Conservation (phyloP, 176 grass and related monocot species). For the Carex kokanica region DNA sequence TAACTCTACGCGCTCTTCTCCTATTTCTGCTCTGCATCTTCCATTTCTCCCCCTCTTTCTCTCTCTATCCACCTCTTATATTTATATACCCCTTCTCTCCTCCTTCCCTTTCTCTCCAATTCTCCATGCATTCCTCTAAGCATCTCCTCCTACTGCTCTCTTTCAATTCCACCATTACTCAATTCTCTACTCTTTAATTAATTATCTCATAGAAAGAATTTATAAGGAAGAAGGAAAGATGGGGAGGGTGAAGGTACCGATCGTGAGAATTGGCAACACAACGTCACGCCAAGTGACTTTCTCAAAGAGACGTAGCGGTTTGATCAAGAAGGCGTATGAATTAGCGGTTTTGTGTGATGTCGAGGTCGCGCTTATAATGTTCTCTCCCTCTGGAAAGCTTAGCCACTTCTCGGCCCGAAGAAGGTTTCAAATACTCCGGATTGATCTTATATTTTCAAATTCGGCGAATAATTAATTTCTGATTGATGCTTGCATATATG, state of each 20-base stretch:
- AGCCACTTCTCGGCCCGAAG: slow-evolving; percentile 54
- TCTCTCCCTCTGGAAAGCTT: slow-evolving; percentile 65
- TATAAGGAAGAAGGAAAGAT: not conserved
- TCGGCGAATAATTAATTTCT: not conserved
- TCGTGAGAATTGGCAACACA: slow-evolving; percentile 63
- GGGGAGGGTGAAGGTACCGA: slow-evolving; percentile 75
- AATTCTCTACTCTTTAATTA: not conserved
- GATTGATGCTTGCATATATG: not conserved
- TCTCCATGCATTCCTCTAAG: not conserved
- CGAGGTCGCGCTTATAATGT: slow-evolving; percentile 74
- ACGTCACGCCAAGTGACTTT: slow-evolving; percentile 75
- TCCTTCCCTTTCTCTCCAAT: not conserved
- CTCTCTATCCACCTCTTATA: not conserved
- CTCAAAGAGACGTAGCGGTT: slow-evolving; percentile 67
- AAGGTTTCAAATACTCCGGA: slow-evolving; percentile 26
- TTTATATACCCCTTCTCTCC: not conserved
- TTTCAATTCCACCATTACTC: not conserved
- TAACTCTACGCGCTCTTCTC: slow-evolving; percentile 4
- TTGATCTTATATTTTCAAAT: not conserved
- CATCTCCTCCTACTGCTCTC: not conserved
- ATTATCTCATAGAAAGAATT: not conserved
- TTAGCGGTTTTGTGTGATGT: slow-evolving; percentile 78
- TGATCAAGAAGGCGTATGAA: slow-evolving; percentile 87
- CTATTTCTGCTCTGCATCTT: slow-evolving; percentile 18
- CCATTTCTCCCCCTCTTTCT: not conserved